These are phyloP conservation scores for Thraustochytrium sp. DNA, from an alignment of 352 stramenopile species.

Conservation along the genomic window DNA sequence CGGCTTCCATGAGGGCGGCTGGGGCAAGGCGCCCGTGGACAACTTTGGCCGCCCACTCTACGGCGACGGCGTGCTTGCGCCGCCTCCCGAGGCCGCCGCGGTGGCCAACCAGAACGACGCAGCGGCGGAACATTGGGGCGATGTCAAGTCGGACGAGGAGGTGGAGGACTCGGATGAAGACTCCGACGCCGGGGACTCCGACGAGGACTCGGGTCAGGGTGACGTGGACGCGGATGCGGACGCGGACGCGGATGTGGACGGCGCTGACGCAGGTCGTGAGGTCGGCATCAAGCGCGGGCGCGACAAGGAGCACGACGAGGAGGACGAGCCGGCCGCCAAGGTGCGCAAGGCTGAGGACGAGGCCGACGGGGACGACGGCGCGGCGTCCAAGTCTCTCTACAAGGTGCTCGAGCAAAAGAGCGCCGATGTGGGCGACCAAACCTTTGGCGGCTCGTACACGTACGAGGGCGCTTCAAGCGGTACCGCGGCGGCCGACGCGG, in stretches of 20 bases:
- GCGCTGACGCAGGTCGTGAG: not conserved
- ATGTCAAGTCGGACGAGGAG: not conserved
- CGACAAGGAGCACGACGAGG: not conserved
- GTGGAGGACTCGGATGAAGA: not conserved
- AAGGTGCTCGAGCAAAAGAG: not conserved
- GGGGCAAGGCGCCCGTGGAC: slow-evolving; percentile 95
- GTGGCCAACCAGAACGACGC: too few relatives aligned
- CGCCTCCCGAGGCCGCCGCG: not conserved
- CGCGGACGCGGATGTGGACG: slow-evolving; percentile 35
- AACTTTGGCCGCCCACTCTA: slow-evolving; percentile 89
- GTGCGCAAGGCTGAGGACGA: slow-evolving; percentile 12
- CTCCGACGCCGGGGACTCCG: not conserved
- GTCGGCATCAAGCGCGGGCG: too few relatives aligned
- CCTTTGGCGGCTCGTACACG: not conserved
- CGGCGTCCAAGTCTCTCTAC: not conserved
- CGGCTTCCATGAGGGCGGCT: slow-evolving; percentile 91
- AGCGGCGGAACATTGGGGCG: not conserved
- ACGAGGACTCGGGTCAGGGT: not conserved
- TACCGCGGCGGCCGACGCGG: not conserved
- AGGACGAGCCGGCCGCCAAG: not conserved
- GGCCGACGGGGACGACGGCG: slow-evolving; percentile 51
- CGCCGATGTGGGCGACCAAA: not conserved
- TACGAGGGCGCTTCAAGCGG: not conserved
- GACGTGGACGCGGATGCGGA: slow-evolving; percentile 47
- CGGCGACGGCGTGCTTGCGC: slow-evolving; percentile 80